Conservation (phyloP, 2,329 filamentous ascomycete genomes). For the Dryadomyces quercus-mongolicae region DNA sequence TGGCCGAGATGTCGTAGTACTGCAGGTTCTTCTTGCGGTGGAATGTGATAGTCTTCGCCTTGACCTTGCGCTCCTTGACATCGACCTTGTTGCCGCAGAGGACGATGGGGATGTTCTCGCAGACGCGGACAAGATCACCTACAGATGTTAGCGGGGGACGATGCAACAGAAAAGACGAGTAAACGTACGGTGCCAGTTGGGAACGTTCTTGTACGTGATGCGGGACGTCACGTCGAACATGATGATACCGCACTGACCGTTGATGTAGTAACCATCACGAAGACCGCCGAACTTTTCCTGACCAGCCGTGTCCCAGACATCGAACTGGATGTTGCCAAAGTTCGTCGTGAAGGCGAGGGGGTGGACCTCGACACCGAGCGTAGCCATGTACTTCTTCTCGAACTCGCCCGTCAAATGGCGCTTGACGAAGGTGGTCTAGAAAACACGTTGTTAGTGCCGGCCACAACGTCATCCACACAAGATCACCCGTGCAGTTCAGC, state of each 20-base stretch:
- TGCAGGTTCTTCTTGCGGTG: slow-evolving; percentile 99
- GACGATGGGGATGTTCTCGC: slow-evolving; percentile 98
- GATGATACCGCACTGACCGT: slow-evolving; percentile 99
- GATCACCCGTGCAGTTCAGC: too few species aligned
- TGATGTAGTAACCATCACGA: slow-evolving; percentile 99
- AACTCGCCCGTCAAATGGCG: slow-evolving; percentile 99
- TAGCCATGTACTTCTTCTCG: slow-evolving; percentile 99
- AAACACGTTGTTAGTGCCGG: not conserved
- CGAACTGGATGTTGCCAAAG: slow-evolving; percentile 93
- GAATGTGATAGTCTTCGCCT: slow-evolving; percentile 99
- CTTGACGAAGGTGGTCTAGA: slow-evolving; percentile 98
- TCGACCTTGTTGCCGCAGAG: slow-evolving; percentile 99
- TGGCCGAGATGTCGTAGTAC: slow-evolving; percentile 99
- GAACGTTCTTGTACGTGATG: slow-evolving; percentile 99
- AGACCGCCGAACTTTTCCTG: slow-evolving; percentile 99
- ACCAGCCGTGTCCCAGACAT: slow-evolving; percentile 97
- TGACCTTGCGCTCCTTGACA: slow-evolving; percentile 99
- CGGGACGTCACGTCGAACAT: slow-evolving; percentile 99
- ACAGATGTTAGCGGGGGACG: not conserved
- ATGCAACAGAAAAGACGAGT: not conserved
- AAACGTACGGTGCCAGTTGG: slow-evolving; percentile 97
- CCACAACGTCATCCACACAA: not conserved
- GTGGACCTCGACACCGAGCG: slow-evolving; percentile 98
- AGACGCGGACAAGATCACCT: slow-evolving; percentile 98
- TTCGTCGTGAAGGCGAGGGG: slow-evolving; percentile 97